phyloP scores from a whole-genome alignment of 768 basidiomycete species.

The Calvatia gigantea region DNA sequence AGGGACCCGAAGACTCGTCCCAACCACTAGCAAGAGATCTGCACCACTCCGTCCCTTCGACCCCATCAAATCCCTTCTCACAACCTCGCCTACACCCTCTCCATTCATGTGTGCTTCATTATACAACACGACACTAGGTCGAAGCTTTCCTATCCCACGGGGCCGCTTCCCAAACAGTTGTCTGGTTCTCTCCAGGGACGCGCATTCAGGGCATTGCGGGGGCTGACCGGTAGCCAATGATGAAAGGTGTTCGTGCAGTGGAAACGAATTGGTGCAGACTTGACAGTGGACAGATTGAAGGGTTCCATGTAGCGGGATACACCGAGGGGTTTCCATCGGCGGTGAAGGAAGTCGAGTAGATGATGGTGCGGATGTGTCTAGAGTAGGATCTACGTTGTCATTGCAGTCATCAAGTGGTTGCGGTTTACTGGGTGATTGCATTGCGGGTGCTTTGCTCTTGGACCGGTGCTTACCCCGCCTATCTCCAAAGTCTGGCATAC shows the following conservation, averaged over 20 bases:
- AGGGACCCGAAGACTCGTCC: conserved; percentile 84
- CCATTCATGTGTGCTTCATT: conserved; percentile 87
- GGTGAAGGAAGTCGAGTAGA: conserved; percentile 44
- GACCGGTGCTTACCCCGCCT: conserved; percentile 52
- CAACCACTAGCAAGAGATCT: conserved; percentile 85
- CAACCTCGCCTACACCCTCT: conserved; percentile 80
- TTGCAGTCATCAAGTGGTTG: conserved; percentile 6
- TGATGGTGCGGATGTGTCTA: conserved; percentile 16
- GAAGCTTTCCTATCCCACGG: conserved; percentile 73
- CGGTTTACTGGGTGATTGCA: conserved; percentile 11
- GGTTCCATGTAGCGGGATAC: conserved; percentile 89
- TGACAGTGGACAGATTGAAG: conserved; percentile 78
- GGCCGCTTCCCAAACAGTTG: conserved; percentile 75
- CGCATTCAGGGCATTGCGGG: conserved; percentile 80
- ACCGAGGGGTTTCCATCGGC: conserved; percentile 62
- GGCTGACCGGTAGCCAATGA: conserved; percentile 60
- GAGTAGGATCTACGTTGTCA: conserved; percentile 5
- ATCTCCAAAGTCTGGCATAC: conserved; percentile 68
- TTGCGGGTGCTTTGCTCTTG: conserved; percentile 32
- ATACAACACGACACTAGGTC: conserved; percentile 88
- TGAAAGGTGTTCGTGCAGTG: conserved; percentile 58
- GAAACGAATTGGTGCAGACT: conserved; percentile 70
- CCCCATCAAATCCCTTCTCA: conserved; percentile 78
- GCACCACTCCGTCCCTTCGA: conserved; percentile 68
- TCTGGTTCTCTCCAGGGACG: conserved; percentile 62